Percentiles rank a stretch among this genome's conserved stretches.
These are phyloP conservation scores for Vickermania ingenoplastis DNA, from an alignment of 208 protist species.

Conservation along the genomic window DNA sequence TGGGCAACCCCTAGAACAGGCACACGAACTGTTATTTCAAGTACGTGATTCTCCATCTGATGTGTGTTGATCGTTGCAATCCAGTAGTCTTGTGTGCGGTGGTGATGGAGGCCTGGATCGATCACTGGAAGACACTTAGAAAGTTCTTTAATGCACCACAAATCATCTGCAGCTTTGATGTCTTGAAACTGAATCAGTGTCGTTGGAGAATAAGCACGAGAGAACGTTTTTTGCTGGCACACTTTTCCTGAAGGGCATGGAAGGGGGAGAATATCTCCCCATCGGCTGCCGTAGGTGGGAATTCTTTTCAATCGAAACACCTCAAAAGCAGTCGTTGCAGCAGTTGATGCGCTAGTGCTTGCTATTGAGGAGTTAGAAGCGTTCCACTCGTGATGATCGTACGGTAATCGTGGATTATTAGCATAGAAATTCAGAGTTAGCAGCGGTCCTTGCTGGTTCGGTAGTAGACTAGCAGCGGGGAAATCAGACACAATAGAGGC, in stretches of 20 bases:
- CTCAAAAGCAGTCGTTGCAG: slow-evolving; percentile 11
- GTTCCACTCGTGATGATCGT: not conserved
- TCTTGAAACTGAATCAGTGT: slow-evolving; percentile 2
- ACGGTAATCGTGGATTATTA: slow-evolving; percentile 31
- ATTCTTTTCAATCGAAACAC: not conserved
- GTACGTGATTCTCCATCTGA: slow-evolving; percentile 19
- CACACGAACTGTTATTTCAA: slow-evolving; percentile 30
- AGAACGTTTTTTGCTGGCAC: not conserved
- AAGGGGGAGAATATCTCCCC: not conserved
- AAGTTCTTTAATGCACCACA: slow-evolving; percentile 53
- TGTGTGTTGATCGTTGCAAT: slow-evolving; percentile 23
- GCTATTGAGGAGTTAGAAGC: not conserved
- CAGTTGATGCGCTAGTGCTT: slow-evolving; percentile 8
- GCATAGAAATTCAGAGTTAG: slow-evolving; percentile 58
- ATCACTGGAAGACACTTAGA: slow-evolving; percentile 17
- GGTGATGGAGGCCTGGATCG: slow-evolving; percentile 13
- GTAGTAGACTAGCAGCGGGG: not conserved
- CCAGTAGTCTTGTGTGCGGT: slow-evolving; percentile 28
- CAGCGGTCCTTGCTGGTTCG: slow-evolving; percentile 17
- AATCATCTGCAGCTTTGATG: slow-evolving; percentile 9
- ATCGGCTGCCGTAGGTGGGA: not conserved
- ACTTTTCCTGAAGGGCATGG: not conserved
- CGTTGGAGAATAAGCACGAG: not conserved
- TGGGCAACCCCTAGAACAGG: slow-evolving; percentile 8
- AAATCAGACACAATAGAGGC: not conserved